Evolutionary conservation across 2,329 filamentous ascomycete genomes (phyloP).

Genomic region (Paraconiothyrium brasiliense): DNA sequence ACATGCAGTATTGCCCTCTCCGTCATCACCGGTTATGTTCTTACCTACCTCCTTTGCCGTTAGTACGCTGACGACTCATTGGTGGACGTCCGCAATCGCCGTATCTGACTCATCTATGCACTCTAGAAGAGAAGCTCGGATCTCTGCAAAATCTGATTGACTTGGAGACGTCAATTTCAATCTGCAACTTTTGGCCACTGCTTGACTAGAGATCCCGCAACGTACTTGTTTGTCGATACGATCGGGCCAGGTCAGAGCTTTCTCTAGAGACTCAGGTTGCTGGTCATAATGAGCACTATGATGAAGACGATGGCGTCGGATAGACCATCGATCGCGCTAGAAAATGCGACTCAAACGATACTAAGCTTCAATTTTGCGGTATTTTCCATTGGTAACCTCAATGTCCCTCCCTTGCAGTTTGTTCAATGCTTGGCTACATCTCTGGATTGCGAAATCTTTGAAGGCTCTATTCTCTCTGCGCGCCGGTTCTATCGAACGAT

Average conservation of each 20-base stretch:
- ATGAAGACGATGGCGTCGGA: constrained; percentile 17
- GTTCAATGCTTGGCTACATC: too few species aligned
- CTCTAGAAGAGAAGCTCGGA: constrained; percentile 25
- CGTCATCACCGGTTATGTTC: constrained; percentile 10
- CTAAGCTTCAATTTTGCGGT: constrained; percentile 77
- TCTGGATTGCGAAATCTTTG: too few species aligned
- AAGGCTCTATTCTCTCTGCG: constrained; percentile 18
- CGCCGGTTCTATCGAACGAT: constrained; percentile 77
- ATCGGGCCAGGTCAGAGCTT: constrained; percentile 69
- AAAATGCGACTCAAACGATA: constrained; percentile 89
- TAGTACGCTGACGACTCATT: constrained; percentile 7
- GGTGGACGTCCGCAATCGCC: not conserved
- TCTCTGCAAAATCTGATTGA: constrained; percentile 19
- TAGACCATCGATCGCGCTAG: constrained; percentile 66
- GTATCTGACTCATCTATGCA: not conserved
- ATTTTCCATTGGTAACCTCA: constrained; percentile 45
- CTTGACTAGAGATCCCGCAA: constrained; percentile 26
- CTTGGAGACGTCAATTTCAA: too few species aligned
- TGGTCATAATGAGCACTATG: constrained; percentile 30
- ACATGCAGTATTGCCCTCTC: not conserved
- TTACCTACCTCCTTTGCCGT: not conserved
- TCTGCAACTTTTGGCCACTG: constrained; percentile 20
- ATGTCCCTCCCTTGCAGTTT: not conserved
- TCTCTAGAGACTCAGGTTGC: constrained; percentile 45
- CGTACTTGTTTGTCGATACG: constrained; percentile 62